Percentiles rank a stretch among this genome's conserved stretches.
Evolutionary conservation across 2,329 filamentous ascomycete species (phyloP).

Genomic region (Capronia americana): DNA sequence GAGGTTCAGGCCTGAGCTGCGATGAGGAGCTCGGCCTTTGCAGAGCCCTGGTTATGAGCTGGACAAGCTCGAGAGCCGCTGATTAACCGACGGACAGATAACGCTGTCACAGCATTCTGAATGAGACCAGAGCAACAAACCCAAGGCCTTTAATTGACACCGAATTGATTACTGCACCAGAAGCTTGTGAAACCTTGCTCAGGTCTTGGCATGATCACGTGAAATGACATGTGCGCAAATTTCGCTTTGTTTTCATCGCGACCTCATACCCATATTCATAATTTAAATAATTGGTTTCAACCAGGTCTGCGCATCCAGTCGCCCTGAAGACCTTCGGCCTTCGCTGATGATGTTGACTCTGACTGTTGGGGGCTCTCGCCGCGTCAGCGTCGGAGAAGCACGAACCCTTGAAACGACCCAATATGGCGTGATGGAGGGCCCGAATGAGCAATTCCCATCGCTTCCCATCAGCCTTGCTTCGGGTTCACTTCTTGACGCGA

Average conservation of each 20-base stretch:
- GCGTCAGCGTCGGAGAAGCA: not conserved
- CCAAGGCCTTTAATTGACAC: too few species aligned
- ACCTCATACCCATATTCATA: not conserved
- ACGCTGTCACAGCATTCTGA: not conserved
- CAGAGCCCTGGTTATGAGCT: not conserved
- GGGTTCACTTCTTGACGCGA: constrained; percentile 10
- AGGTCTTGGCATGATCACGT: not conserved
- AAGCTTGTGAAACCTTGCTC: not conserved
- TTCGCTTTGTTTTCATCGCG: not conserved
- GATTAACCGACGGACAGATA: not conserved
- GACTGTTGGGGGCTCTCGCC: not conserved
- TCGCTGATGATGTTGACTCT: not conserved
- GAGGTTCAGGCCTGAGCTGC: not conserved
- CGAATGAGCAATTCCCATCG: constrained; percentile 29
- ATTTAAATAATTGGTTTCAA: too few species aligned
- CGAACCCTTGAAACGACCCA: constrained; percentile 16
- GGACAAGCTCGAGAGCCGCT: constrained; percentile 1
- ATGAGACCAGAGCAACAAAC: not conserved
- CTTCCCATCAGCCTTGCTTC: constrained; percentile 1
- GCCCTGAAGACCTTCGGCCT: not conserved
- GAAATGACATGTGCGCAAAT: not conserved
- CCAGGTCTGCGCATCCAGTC: not conserved
- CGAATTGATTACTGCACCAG: too few species aligned
- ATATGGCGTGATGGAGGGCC: constrained; percentile 30
- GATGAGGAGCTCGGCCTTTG: not conserved